phyloP scores from a whole-genome alignment of 257 asterid species.

The Solanum chaucha region DNA sequence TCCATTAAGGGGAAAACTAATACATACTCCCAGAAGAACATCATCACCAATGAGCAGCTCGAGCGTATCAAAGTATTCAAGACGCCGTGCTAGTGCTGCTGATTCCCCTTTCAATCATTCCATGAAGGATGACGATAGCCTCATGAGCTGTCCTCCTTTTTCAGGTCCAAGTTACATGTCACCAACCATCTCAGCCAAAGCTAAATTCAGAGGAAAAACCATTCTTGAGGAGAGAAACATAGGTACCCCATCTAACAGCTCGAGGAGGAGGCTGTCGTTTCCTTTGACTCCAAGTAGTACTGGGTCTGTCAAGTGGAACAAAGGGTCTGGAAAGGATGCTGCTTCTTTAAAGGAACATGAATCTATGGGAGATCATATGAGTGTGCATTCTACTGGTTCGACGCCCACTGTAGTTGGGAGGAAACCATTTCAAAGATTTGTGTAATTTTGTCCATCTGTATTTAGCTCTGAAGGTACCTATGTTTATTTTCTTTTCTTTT shows the following conservation, averaged over 20 bases:
- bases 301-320: too few relatives aligned
- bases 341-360: too few relatives aligned
- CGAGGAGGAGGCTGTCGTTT: slow-evolving; percentile 74
- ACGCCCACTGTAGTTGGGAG: too few relatives aligned
- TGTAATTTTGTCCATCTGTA: too few relatives aligned
- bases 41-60: slow-evolving; percentile 28
- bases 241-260: slow-evolving; percentile 59
- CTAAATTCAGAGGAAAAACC: slow-evolving; percentile 64
- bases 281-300: slow-evolving; percentile 15
- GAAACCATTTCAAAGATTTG: too few relatives aligned
- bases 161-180: slow-evolving; percentile 79
- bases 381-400: too few relatives aligned
- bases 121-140: slow-evolving; percentile 75
- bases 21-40: slow-evolving; percentile 50
- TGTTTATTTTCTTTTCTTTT: too few relatives aligned
- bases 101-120: slow-evolving; percentile 28
- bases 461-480: too few relatives aligned
- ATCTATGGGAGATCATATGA: too few relatives aligned
- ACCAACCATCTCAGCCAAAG: slow-evolving; percentile 81
- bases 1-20: slow-evolving; percentile 39
- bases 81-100: slow-evolving; percentile 37
- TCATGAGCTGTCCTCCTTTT: slow-evolving; percentile 85
- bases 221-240: slow-evolving; percentile 67
- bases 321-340: too few relatives aligned
- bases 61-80: slow-evolving; percentile 18